A percentile compares a stretch with the other conserved stretches of the same genome.
These are phyloP conservation scores for Fusarium subtropicale DNA, from an alignment of 2,329 filamentous ascomycete species.

Conservation along the genomic window DNA sequence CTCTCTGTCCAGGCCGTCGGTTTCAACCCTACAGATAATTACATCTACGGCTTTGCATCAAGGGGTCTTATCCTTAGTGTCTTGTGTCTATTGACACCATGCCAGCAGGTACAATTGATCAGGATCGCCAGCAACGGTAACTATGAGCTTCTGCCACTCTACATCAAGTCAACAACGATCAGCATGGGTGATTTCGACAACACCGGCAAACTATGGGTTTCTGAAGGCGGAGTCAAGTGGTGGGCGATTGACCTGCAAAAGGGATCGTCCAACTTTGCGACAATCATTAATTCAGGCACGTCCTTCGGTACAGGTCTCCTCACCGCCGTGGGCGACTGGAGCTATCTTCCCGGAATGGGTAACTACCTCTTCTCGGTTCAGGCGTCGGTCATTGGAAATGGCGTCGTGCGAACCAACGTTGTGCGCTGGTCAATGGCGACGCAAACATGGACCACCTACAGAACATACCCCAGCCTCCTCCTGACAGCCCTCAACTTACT, in stretches of 20 bases:
- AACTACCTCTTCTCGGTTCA: constrained; percentile 34
- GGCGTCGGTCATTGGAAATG: neutral
- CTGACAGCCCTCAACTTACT: constrained; percentile 10
- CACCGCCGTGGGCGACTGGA: constrained; percentile 23
- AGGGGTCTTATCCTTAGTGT: neutral
- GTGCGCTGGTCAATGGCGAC: constrained; percentile 13
- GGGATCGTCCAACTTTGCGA: accelerated
- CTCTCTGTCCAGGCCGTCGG: constrained; percentile 33
- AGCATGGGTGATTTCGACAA: constrained; percentile 35
- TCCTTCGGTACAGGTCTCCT: neutral
- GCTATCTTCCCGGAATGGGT: constrained; percentile 33
- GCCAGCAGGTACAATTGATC: constrained; percentile 14
- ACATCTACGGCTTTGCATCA: constrained; percentile 37
- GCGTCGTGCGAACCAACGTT: constrained; percentile 18
- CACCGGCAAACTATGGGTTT: constrained; percentile 25
- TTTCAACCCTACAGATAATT: constrained; percentile 40
- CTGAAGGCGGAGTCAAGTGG: constrained; percentile 13
- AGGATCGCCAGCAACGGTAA: constrained; percentile 31
- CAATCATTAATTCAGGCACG: no score
- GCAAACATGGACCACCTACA: constrained; percentile 4
- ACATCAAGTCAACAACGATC: neutral
- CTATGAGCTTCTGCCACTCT: neutral
- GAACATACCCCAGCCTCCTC: neutral
- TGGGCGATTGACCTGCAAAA: constrained; percentile 29
- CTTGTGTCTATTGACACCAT: neutral